Base-by-base conservation (phyloP, 495 filamentous ascomycete genomes). In the Pyrenula massariospora region DNA sequence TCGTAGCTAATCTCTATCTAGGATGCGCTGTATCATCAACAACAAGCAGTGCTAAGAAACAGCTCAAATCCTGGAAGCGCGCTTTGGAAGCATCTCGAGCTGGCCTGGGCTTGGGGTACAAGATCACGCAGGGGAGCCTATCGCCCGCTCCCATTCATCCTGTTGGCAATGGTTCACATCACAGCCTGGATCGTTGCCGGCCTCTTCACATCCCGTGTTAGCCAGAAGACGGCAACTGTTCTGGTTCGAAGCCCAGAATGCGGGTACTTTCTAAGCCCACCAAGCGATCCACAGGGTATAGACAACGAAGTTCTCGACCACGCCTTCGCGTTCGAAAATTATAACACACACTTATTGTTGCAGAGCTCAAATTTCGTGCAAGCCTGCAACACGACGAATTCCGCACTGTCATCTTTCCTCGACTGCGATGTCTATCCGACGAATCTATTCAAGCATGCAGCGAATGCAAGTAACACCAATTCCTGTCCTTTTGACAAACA, bases 41-140 rank as follows among this genome's bases (percentile, higher is more conserved):
- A 69, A 36, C 73, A 75, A 58, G 68, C 59, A 2, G 63, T 69
- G 0, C 58, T 75, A 1, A 61, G 65, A 10, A 74, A 74, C 57
- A 61, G 62, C 20, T 48, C 47, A 22, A 60, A 63, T 11, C 56
- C 69, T 20, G 54, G 54, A 23, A 58, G 59, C 23, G 58, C 67
- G 12, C 62, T 63, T 1, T 66, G 54, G 62, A 54, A 62, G 24
- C 55, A 71, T 12, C 42, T 61, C 1, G 59, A 58, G 22, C 15
- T 68, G 10, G 36, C 56, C 12, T 69, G 56, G 50, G 54, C 54
- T 21, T 74, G 72, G 73, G 15, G 31, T 5, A 5, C 31, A 42
- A 57, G 60, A 49, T 57, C 60, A 12, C 24, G 54, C 1, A 56
- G 56, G 25, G 52, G 65, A 8, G 56, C 68, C 5, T 25, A 56